phyloP scores from a whole-genome alignment of 2,329 filamentous ascomycete genomes.

The Chrysosporium queenslandicum region DNA sequence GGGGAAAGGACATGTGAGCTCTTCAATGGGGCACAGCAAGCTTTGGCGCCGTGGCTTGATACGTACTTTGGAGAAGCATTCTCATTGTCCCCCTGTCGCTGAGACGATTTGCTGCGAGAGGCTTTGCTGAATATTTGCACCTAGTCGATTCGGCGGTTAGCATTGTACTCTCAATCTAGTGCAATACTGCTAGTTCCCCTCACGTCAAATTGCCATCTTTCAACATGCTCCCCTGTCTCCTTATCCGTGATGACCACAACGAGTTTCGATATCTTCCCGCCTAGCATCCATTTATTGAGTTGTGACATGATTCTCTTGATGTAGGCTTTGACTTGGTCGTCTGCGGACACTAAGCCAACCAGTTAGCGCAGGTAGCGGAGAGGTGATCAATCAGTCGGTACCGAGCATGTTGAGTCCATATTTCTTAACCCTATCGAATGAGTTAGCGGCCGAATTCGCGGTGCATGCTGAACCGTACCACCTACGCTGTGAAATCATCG shows the following conservation, averaged over 20 bases:
- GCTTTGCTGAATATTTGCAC: constrained; percentile 49
- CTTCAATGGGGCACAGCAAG: background rate
- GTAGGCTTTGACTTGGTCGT: constrained; percentile 97
- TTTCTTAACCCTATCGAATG: constrained; percentile 64
- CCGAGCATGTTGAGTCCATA: constrained; percentile 97
- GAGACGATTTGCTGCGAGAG: constrained; percentile 42
- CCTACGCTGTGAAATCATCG: constrained; percentile 88
- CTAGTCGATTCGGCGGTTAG: constrained; percentile 23
- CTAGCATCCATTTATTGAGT: constrained; percentile 94
- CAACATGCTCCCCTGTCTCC: constrained; percentile 90
- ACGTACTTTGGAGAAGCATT: constrained; percentile 49
- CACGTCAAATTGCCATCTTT: constrained; percentile 97
- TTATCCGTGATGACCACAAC: constrained; percentile 96
- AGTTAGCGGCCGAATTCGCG: constrained; percentile 7
- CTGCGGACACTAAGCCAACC: constrained; percentile 59
- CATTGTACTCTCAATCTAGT: background rate
- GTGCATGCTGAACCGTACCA: constrained; percentile 12
- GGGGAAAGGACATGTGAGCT: background rate
- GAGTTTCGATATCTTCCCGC: constrained; percentile 92
- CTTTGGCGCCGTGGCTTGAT: too few species aligned
- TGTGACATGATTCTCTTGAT: constrained; percentile 99
- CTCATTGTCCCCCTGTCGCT: constrained; percentile 40
- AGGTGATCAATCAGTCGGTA: constrained; percentile 31
- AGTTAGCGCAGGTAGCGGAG: constrained; percentile 4
- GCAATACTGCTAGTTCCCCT: constrained; percentile 19